Conservation (phyloP, 768 basidiomycete genomes). For the Leccinum truebloodii region DNA sequence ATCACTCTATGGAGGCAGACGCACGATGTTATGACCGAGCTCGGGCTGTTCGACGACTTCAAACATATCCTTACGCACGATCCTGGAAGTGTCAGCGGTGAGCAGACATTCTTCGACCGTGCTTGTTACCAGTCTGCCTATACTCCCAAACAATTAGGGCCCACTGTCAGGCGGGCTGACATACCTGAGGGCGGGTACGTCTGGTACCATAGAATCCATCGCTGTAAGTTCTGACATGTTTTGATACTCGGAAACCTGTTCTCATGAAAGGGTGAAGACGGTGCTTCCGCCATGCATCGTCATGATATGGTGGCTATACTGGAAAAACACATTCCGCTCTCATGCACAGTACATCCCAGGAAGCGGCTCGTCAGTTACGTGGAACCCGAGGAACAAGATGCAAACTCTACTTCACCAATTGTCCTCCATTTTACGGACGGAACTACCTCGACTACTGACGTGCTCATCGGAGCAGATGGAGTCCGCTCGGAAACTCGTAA, state of each 20-base stretch:
- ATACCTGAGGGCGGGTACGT: conserved; percentile 32
- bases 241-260: background rate
- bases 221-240: conserved; percentile 17
- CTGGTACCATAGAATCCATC: conserved; percentile 27
- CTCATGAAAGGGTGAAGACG: conserved; percentile 5
- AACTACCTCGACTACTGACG: conserved; percentile 33
- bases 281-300: conserved; percentile 21
- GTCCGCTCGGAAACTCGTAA: conserved; percentile 34
- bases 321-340: conserved; percentile 18
- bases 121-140: conserved; percentile 2
- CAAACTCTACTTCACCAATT: conserved; percentile 29
- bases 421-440: conserved; percentile 18
- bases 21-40: conserved; percentile 43
- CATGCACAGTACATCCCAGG: conserved; percentile 18
- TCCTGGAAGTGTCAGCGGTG: conserved; percentile 17
- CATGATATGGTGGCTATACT: conserved; percentile 22
- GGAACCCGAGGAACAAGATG: conserved; percentile 10
- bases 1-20: conserved; percentile 48
- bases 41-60: conserved; percentile 43
- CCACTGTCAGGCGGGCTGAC: conserved; percentile 25
- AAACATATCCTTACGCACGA: conserved; percentile 13
- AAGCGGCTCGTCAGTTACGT: conserved; percentile 25
- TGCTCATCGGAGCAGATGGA: conserved; percentile 50
- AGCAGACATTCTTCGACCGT: background rate
- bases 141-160: conserved; percentile 25